Base-by-base conservation (phyloP, 768 basidiomycete genomes). In the Albatrellus ellisii region DNA sequence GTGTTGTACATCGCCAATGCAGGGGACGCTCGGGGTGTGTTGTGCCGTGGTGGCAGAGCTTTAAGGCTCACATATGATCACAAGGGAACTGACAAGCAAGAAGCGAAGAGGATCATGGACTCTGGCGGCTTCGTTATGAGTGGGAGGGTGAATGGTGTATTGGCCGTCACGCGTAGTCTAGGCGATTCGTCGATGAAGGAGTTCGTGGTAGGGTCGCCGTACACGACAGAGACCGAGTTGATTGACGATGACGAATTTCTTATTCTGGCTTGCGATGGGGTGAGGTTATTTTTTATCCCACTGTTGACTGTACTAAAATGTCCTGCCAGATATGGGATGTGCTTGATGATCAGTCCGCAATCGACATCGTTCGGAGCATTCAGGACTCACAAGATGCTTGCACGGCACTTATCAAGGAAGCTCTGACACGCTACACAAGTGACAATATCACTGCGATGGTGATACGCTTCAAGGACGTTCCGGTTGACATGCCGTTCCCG, bases 171-270 rank as follows among this genome's bases (percentile, higher is more conserved):
- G 14, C 72, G 95, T 44, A 90, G 90, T 54, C 65, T 99, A 43
- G 95, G 95, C 26, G 95, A 99, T 56, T 85, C 90, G 2, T 85
- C 89, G 6, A 98, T 99, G 95, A 99, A 99, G 62, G 95, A 99
- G 54, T 99, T 92, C 58, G 95, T 99, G 9, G 95, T 98, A 36
- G 95, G 95, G 2, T 75, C 87, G 22, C 95, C 95, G 5, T 99
- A 94, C 61, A 99, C 95, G 15, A 98, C 95, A n/a, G 92, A 97
- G 60, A 97, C 94, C 10, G 77, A 82, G 51, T 63, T 99, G 31
- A 82, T 81, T 42, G 78, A 86, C 6, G 80, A 87, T 4, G 95
- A 98, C 56, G 94, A 98, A 58, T 89, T 94, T 59, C 58, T 97
- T 50, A 85, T 99, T 45, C 70, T 99, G 46, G 95, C 95, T 17